Evolutionary conservation across 768 basidiomycete species (phyloP).

Genomic region (Boletus patriciae): DNA sequence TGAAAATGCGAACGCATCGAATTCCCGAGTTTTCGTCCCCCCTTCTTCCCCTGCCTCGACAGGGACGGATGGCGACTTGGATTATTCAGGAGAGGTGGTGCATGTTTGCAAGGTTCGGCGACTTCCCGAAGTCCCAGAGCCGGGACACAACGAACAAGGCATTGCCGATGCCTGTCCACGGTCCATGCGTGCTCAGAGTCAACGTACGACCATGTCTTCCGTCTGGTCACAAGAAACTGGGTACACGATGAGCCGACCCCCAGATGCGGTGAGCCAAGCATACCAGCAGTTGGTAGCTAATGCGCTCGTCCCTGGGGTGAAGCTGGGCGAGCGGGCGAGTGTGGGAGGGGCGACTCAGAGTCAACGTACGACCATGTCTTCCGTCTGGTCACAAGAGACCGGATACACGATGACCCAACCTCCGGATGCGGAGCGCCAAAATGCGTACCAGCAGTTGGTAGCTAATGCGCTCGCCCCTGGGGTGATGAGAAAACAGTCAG

Average conservation of each 20-base stretch:
- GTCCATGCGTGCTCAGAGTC: neutral
- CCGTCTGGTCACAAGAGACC: constrained; percentile 40
- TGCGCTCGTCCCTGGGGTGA: neutral
- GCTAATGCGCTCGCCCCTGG: neutral
- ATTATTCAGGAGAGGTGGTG: constrained; percentile 3
- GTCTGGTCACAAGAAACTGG: constrained; percentile 43
- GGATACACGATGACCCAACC: constrained; percentile 40
- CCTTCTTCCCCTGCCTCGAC: neutral
- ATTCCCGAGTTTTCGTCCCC: neutral
- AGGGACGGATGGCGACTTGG: constrained; percentile 3
- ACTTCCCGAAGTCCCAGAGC: constrained; percentile 9
- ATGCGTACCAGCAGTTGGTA: neutral
- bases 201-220: constrained; percentile 15
- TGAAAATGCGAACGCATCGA: neutral
- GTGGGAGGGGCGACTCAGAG: neutral
- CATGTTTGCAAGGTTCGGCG: constrained; percentile 3
- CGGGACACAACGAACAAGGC: neutral
- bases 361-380: constrained; percentile 13
- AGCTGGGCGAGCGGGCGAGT: neutral
- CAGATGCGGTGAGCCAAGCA: constrained; percentile 4
- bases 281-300: neutral
- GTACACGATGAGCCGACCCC: constrained; percentile 34
- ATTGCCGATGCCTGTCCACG: neutral
- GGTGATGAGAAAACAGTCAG: neutral
- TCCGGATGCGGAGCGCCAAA: constrained; percentile 1